These are phyloP conservation scores for Suhomyces chickasaworum DNA, from an alignment of 1,139 yeast genomes.

Conservation along the genomic window DNA sequence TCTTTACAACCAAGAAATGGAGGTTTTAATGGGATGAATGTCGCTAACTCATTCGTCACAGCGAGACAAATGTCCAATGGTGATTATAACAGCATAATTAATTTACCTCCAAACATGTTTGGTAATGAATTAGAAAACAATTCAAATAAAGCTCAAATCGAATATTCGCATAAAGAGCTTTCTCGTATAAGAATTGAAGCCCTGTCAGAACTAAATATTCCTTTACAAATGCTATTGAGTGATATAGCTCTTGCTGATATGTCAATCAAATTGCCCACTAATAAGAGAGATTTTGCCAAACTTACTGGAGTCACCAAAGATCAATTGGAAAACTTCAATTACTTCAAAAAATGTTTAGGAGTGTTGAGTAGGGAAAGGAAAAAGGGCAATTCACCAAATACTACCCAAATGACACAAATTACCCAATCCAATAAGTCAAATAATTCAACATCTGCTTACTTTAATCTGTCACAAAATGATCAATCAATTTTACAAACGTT, in stretches of 20 bases:
- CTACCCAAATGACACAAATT: slow-evolving; percentile 5
- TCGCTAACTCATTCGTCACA: slow-evolving; percentile 28
- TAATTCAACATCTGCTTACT: slow-evolving; percentile 15
- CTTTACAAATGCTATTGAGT: slow-evolving; percentile 46
- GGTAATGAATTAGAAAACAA: slow-evolving; percentile 17
- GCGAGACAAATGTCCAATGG: slow-evolving; percentile 27
- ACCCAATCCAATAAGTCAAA: neutral
- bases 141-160: slow-evolving; percentile 32
- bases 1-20: slow-evolving; percentile 1
- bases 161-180: slow-evolving; percentile 44
- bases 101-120: slow-evolving; percentile 22
- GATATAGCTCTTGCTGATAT: slow-evolving; percentile 55
- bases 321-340: slow-evolving; percentile 46
- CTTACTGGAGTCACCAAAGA: slow-evolving; percentile 42
- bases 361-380: slow-evolving; percentile 39
- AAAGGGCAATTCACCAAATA: slow-evolving; percentile 15
- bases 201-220: slow-evolving; percentile 44
- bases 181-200: slow-evolving; percentile 46
- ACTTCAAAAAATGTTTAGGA: slow-evolving; percentile 47
- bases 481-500: slow-evolving; percentile 15
- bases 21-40: neutral
- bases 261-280: slow-evolving; percentile 57
- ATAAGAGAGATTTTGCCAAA: slow-evolving; percentile 50
- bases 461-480: slow-evolving; percentile 16
- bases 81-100: slow-evolving; percentile 19